A percentile compares a stretch with the other conserved stretches of the same genome.
phyloP scores from a whole-genome alignment of 805 yeast species.

The Candida qinlingensis region DNA sequence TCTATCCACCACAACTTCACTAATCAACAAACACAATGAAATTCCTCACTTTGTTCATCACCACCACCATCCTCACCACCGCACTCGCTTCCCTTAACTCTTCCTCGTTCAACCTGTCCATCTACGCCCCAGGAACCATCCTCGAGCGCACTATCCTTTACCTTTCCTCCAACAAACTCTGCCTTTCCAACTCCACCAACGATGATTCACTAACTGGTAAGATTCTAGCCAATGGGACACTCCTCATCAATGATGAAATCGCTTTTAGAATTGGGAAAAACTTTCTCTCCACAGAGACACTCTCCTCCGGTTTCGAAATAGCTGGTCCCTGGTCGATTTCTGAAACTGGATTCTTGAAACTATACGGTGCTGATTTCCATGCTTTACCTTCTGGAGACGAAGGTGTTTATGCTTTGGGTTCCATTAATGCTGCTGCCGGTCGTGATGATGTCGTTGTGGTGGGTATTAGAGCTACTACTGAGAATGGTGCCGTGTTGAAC shows the following conservation, averaged over 20 bases:
- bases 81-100: background rate
- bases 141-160: constrained; percentile 21
- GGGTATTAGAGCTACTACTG: background rate
- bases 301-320: background rate
- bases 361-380: constrained; percentile 7
- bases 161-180: constrained; percentile 8
- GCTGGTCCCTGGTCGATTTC: constrained; percentile 10
- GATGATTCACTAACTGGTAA: background rate
- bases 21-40: background rate
- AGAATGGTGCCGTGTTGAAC: background rate
- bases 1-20: background rate
- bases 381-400: constrained; percentile 10
- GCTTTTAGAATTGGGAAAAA: constrained; percentile 13
- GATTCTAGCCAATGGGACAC: constrained; percentile 9
- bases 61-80: background rate
- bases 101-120: background rate
- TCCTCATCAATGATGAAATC: constrained; percentile 1
- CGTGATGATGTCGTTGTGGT: constrained; percentile 2
- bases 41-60: background rate
- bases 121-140: constrained; percentile 12
- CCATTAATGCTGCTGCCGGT: constrained; percentile 7
- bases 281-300: background rate
- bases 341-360: constrained; percentile 8
- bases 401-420: constrained; percentile 9
- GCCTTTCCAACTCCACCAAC: constrained; percentile 3